A percentile compares a stretch with the other conserved stretches of the same genome.
These are phyloP conservation scores for Leccinum variicolor DNA, from an alignment of 768 basidiomycete genomes.

Conservation along the genomic window DNA sequence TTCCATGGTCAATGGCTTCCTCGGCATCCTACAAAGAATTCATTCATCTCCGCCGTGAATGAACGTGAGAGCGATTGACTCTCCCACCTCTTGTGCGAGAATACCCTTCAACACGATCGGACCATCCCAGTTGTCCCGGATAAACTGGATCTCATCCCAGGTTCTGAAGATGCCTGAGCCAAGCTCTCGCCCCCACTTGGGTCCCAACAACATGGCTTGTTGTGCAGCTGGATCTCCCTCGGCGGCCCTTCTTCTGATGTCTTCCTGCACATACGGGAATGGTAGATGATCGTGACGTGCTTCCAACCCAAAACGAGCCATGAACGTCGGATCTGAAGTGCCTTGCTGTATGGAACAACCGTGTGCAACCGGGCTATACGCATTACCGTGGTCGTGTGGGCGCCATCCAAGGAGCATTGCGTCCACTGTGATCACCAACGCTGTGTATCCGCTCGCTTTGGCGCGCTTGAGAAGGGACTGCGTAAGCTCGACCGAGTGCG, in stretches of 20 bases:
- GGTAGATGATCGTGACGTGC: slow-evolving; percentile 26
- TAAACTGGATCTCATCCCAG: slow-evolving; percentile 45
- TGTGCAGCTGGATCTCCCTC: slow-evolving; percentile 32
- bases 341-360: slow-evolving; percentile 40
- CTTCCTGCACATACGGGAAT: slow-evolving; percentile 36
- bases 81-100: slow-evolving; percentile 15
- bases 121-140: slow-evolving; percentile 47
- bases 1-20: slow-evolving; percentile 57
- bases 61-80: background rate
- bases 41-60: background rate
- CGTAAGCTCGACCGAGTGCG: slow-evolving; percentile 35
- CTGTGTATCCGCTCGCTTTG: slow-evolving; percentile 38
- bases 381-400: slow-evolving; percentile 38
- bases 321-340: slow-evolving; percentile 47
- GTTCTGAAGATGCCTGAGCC: slow-evolving; percentile 39
- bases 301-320: slow-evolving; percentile 32
- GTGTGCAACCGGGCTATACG: slow-evolving; percentile 37
- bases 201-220: slow-evolving; percentile 30
- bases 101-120: slow-evolving; percentile 49
- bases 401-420: slow-evolving; percentile 43
- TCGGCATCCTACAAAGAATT: slow-evolving; percentile 38
- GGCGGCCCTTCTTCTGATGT: slow-evolving; percentile 21
- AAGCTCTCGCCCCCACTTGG: slow-evolving; percentile 36
- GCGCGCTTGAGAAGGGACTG: slow-evolving; percentile 42
- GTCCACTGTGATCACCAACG: slow-evolving; percentile 47